These are phyloP conservation scores for Calycina herbarum DNA, from an alignment of 2,329 filamentous ascomycete species.

Conservation along the genomic window DNA sequence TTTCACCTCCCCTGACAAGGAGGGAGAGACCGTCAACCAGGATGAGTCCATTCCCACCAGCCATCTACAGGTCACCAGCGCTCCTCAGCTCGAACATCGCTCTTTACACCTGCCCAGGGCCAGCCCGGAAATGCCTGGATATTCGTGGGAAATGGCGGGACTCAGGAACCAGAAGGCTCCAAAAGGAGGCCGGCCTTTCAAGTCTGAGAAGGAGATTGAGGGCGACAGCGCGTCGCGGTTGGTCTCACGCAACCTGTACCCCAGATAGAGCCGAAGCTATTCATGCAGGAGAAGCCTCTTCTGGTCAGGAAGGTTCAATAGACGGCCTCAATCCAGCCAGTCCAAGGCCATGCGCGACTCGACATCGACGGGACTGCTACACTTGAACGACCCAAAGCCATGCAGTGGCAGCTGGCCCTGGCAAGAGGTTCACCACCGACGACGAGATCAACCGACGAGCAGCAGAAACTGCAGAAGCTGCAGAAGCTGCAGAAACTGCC, in stretches of 20 bases:
- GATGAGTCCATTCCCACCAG: slow-evolving; percentile 24
- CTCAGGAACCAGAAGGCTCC: slow-evolving; percentile 15
- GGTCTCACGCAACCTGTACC: slow-evolving; percentile 24
- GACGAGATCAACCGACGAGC: slow-evolving; percentile 16
- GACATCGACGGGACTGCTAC: slow-evolving; percentile 26
- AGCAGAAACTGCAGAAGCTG: slow-evolving; percentile 9
- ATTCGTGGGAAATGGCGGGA: slow-evolving; percentile 17
- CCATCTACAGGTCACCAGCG: slow-evolving; percentile 33
- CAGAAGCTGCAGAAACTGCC: slow-evolving; percentile 7
- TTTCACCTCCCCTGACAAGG: slow-evolving; percentile 30
- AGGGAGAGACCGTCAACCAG: slow-evolving; percentile 27
- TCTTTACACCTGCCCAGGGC: slow-evolving; percentile 25
- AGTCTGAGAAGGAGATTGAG: slow-evolving; percentile 2
- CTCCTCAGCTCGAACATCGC: slow-evolving; percentile 18
- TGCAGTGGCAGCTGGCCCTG: slow-evolving; percentile 20
- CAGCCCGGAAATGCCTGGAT: slow-evolving; percentile 21
- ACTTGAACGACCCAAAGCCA: slow-evolving; percentile 19
- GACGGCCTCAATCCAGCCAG: slow-evolving; percentile 26
- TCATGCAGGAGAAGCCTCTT: slow-evolving; percentile 38
- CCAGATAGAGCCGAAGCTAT: slow-evolving; percentile 31
- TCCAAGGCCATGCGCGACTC: slow-evolving; percentile 23
- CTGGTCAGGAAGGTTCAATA: slow-evolving; percentile 25
- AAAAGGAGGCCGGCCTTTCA: slow-evolving; percentile 7
- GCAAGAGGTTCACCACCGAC: slow-evolving; percentile 16
- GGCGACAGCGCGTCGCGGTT: slow-evolving; percentile 24